phyloP scores from a whole-genome alignment of 345 rosid species.

The Euphorbia pulcherrima region DNA sequence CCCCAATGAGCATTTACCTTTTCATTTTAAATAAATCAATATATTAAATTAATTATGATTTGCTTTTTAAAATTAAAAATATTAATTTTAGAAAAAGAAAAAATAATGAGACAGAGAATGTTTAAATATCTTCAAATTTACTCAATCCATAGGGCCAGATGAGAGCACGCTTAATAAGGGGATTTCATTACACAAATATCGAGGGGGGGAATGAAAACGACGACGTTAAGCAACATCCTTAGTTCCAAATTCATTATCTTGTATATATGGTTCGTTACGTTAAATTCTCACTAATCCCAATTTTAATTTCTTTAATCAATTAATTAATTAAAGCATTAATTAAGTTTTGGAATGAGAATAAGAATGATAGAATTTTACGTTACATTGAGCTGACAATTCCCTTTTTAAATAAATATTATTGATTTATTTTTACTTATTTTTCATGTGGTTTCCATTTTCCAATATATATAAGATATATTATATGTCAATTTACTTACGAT shows the following conservation, averaged over 20 bases:
- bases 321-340: neutral
- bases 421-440: neutral
- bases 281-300: conserved; percentile 88
- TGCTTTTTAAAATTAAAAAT: no score
- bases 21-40: no score
- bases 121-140: conserved; percentile 50
- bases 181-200: no score
- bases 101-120: conserved; percentile 40
- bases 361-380: conserved; percentile 12
- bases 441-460: neutral
- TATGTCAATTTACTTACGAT: no score
- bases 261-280: conserved; percentile 88
- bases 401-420: no score
- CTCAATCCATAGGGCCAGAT: conserved; percentile 52
- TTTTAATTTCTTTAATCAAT: conserved; percentile 2
- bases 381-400: no score
- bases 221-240: conserved; percentile 60
- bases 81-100: neutral
- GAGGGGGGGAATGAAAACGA: no score
- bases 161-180: no score
- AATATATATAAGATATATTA: no score
- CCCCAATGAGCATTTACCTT: no score
- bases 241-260: conserved; percentile 27
- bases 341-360: neutral
- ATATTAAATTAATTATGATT: no score